These are phyloP conservation scores for Ampelomyces quisqualis DNA, from an alignment of 2,329 filamentous ascomycete genomes.

Conservation along the genomic window DNA sequence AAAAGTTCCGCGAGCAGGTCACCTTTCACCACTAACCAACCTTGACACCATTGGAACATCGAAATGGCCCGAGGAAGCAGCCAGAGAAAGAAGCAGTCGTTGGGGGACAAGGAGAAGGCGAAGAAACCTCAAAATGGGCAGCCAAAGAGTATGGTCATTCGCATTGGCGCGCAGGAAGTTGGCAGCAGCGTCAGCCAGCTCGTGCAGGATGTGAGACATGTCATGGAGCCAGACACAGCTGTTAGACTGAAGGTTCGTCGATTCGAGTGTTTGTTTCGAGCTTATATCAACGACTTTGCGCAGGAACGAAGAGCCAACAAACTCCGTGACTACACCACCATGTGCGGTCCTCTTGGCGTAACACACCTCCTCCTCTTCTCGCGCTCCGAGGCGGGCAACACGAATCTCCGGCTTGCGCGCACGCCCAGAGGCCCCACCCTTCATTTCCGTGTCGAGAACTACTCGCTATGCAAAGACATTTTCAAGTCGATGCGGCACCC, in stretches of 20 bases:
- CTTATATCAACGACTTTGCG: neutral
- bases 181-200: slow-evolving; percentile 89
- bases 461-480: slow-evolving; percentile 91
- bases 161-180: slow-evolving; percentile 90
- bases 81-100: slow-evolving; percentile 39
- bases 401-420: slow-evolving; percentile 83
- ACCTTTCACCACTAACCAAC: slow-evolving; percentile 1
- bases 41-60: slow-evolving; percentile 6
- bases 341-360: slow-evolving; percentile 92
- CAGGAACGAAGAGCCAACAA: slow-evolving; percentile 82
- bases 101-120: slow-evolving; percentile 32
- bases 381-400: slow-evolving; percentile 83
- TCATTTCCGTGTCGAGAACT: slow-evolving; percentile 91
- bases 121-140: slow-evolving; percentile 66
- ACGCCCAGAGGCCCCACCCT: slow-evolving; percentile 89
- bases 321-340: slow-evolving; percentile 87
- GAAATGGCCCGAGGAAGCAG: slow-evolving; percentile 37
- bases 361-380: slow-evolving; percentile 93
- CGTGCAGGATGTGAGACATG: slow-evolving; percentile 82
- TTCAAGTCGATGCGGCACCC: slow-evolving; percentile 80
- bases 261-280: neutral
- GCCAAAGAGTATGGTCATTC: slow-evolving; percentile 98
- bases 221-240: slow-evolving; percentile 96
- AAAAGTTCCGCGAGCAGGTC: slow-evolving; percentile 13
- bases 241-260: slow-evolving; percentile 68